phyloP scores from a whole-genome alignment of 768 basidiomycete genomes.

The Auricularia cornea region DNA sequence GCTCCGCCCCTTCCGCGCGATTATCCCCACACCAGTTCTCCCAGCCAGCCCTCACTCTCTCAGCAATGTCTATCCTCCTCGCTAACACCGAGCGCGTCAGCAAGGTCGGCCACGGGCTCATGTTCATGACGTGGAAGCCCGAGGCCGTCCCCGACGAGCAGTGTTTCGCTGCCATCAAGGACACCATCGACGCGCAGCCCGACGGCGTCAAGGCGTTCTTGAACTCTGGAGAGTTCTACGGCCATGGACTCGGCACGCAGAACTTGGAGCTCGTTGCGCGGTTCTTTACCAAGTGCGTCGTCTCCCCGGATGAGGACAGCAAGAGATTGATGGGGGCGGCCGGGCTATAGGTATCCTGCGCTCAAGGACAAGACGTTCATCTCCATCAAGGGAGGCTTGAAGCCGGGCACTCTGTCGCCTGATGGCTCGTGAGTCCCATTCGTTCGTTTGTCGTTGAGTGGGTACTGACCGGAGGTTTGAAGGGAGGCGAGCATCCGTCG shows the following conservation, averaged over 20 bases:
- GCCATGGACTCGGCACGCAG: slow-evolving; percentile 23
- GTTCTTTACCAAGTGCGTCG: slow-evolving; percentile 41
- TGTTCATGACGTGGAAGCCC: slow-evolving; percentile 27
- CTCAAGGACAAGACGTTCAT: no score
- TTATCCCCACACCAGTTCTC: no score
- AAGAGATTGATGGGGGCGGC: background rate
- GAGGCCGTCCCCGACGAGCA: slow-evolving; percentile 46
- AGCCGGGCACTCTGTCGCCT: no score
- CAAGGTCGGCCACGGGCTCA: background rate
- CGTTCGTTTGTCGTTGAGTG: no score
- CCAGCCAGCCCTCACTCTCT: no score
- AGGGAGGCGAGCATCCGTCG: slow-evolving; percentile 37
- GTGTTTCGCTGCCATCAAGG: slow-evolving; percentile 54
- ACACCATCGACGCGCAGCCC: slow-evolving; percentile 35
- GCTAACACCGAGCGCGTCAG: no score
- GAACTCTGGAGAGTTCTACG: slow-evolving; percentile 59
- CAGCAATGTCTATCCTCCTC: no score
- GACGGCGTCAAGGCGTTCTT: slow-evolving; percentile 39
- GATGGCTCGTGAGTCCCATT: no score
- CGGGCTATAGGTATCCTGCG: background rate
- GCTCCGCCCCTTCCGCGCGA: no score
- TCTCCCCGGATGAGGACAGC: slow-evolving; percentile 31
- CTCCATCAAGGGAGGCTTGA: no score
- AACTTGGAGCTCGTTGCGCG: slow-evolving; percentile 42
- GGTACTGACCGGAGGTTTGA: no score